Percentiles rank a stretch among this genome's conserved stretches.
Evolutionary conservation across 345 rosid species (phyloP).

Genomic region (Combretum micranthum): DNA sequence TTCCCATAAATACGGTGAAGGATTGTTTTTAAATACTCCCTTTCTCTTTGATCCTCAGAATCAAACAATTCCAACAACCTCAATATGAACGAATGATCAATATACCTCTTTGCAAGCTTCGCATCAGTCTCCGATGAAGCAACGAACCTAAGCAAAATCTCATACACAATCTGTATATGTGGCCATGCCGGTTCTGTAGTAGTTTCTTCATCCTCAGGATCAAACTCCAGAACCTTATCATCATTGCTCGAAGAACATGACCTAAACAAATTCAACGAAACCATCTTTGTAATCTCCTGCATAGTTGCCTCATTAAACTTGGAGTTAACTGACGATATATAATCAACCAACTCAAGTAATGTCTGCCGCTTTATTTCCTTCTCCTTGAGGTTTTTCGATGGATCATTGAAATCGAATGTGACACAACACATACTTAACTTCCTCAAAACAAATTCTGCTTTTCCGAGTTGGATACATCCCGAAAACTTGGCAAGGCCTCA

Average conservation of each 20-base stretch:
- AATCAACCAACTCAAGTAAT: slow-evolving; percentile 34
- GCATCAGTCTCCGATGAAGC: slow-evolving; percentile 23
- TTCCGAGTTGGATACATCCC: slow-evolving; percentile 15
- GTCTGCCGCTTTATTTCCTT: slow-evolving; percentile 37
- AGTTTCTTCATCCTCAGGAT: slow-evolving; percentile 18
- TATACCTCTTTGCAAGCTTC: slow-evolving; percentile 19
- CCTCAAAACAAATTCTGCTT: slow-evolving; percentile 26
- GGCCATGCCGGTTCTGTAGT: slow-evolving; percentile 22
- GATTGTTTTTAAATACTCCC: slow-evolving; percentile 22
- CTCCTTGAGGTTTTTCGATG: slow-evolving; percentile 28
- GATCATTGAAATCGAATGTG: slow-evolving; percentile 32
- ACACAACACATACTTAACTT: slow-evolving; percentile 34
- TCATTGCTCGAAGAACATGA: slow-evolving; percentile 9
- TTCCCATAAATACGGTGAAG: slow-evolving; percentile 22
- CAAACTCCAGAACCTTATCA: slow-evolving; percentile 10
- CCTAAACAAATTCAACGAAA: slow-evolving; percentile 12
- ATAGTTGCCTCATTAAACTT: slow-evolving; percentile 17
- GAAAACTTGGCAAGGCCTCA: slow-evolving; percentile 8
- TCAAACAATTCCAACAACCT: slow-evolving; percentile 21
- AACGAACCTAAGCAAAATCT: slow-evolving; percentile 18
- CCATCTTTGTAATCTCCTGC: slow-evolving; percentile 14
- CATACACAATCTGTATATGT: slow-evolving; percentile 21
- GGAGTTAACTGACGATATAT: slow-evolving; percentile 17
- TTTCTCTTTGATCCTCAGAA: slow-evolving; percentile 23
- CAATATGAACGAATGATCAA: slow-evolving; percentile 23